phyloP scores from a whole-genome alignment of 768 basidiomycete genomes.

The Suillus weaverae region DNA sequence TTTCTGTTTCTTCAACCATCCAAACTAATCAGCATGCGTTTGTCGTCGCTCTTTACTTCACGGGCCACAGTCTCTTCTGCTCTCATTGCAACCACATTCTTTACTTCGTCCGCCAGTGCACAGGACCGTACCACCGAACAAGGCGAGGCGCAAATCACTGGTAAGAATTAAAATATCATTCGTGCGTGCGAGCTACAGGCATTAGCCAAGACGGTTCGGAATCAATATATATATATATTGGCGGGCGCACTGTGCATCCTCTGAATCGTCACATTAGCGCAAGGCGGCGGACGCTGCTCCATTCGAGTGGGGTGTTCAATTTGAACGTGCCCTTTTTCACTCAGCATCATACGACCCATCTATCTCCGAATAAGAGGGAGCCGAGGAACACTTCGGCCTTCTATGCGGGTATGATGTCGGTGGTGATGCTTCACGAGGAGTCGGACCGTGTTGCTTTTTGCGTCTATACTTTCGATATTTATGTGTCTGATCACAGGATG shows the following conservation, averaged over 20 bases:
- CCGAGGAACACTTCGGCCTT: neutral
- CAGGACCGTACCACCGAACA: slow-evolving; percentile 36
- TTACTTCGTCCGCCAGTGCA: slow-evolving; percentile 11
- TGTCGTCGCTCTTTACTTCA: slow-evolving; percentile 20
- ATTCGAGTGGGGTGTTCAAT: neutral
- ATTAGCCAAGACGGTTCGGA: neutral
- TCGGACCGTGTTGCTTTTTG: neutral
- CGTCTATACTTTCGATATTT: neutral
- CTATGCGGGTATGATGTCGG: neutral
- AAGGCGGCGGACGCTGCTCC: neutral
- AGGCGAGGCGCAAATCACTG: slow-evolving; percentile 37
- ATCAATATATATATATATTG: too few species aligned
- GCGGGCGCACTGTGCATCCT: neutral
- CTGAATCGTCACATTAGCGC: neutral
- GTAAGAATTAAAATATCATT: slow-evolving; percentile 22
- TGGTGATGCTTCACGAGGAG: neutral
- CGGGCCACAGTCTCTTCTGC: slow-evolving; percentile 1
- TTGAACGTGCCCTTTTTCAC: neutral
- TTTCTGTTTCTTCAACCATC: neutral
- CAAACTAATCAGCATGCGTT: slow-evolving; percentile 15
- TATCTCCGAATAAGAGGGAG: neutral
- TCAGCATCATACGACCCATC: neutral
- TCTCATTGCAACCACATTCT: slow-evolving; percentile 11
- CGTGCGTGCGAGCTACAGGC: neutral
- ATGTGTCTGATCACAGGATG: neutral